Base-by-base conservation (phyloP, 1,139 yeast species). In the Nadsonia commutata region DNA sequence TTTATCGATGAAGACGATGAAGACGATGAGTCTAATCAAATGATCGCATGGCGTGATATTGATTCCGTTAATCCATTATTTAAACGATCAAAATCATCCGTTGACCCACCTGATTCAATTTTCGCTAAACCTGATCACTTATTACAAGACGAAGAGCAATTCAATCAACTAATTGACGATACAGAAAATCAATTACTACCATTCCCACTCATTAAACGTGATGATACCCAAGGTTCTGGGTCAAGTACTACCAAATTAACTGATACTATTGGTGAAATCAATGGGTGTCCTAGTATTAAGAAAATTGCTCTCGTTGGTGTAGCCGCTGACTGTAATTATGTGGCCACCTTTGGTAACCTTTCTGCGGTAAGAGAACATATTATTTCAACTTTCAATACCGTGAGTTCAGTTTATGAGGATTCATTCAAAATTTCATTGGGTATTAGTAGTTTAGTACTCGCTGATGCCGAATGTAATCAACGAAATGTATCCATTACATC, bases 401-500 rank as follows among this genome's bases (percentile, higher is more conserved):
- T 68, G 2, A 59, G 65, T 3, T 55, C 54, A 39, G 55, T 57
- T 6, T 65, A 57, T 50, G 67, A 65, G 42, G 44, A 42, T 2
- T 52, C 64, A 6, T 64, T 65, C 51, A 64, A 65, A 48, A 52
- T 65, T 39, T 51, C 66, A 0, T 52, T 65, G 5, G 66, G 65
- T 2, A 47, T 65, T 18, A 48, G 47, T 17, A 43, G 48, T 6
- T 43, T 54, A n/a, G 49, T 49, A 22, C 42, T 54, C n/a, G 48
- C 50, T 20, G 48, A 47, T 18, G 33, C 33, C 13, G 3, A 4
- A 8, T 27, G 33, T 9, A 27, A 16, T 27, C 44, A 49, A 11
- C 48, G 54, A 20, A 49, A 60, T 16, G 49, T 53, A 6, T 38
- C 56, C 36, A 56, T 52, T 17, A 56, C 56, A 40, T 48, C 51